Evolutionary conservation across 805 yeast species (phyloP), one percentile per base, ranked within the genome.

Genomic region (Nematodospora valgi): DNA sequence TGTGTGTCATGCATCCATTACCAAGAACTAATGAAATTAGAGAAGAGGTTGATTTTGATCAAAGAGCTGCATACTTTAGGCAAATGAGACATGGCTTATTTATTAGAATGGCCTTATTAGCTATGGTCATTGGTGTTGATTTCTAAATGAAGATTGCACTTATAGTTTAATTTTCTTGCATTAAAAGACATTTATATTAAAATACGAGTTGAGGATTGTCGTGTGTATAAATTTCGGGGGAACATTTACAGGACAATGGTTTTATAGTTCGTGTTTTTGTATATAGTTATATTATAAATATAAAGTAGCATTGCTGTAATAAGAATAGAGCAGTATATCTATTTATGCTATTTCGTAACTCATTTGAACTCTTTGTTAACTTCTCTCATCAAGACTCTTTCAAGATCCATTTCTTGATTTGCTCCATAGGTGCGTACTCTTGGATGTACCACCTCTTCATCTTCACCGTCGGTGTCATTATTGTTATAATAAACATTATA

Each of bases 21-120:
- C 99, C 99, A 59, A 85, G 99, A 66, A 89, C 87, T 47, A 83
- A 80, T 54, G 99, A 93, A 70, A 91, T 93, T 51, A 85, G 85
- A 56, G 98, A 89, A 68, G 98, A 93, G 70, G 98, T 93, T 54
- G 99, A 93, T 63, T 93, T 91, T 58, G 99, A 93, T 67, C 97
- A 91, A 65, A 85, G 99, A 64, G 98, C 98, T 47, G 98, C 98
- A 40, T 93, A 93, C 72, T 93, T 93, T 76, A 85, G 99, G 78
- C 98, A 93, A 74, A 93, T 93, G 98, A 84, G 95, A 64, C 91
- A 93, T 59, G 99, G 99, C 43, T 74, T 93, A 61, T 93, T 82
- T 58, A 96, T 94, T 30, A 88, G 99, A 76, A 93, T 93, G 99
- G 98, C 99, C 8, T 72, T 93, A 51, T 76, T 93, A 58, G 96